Conservation (phyloP, 495 filamentous ascomycete species). For the Recurvomyces mirabilis region DNA sequence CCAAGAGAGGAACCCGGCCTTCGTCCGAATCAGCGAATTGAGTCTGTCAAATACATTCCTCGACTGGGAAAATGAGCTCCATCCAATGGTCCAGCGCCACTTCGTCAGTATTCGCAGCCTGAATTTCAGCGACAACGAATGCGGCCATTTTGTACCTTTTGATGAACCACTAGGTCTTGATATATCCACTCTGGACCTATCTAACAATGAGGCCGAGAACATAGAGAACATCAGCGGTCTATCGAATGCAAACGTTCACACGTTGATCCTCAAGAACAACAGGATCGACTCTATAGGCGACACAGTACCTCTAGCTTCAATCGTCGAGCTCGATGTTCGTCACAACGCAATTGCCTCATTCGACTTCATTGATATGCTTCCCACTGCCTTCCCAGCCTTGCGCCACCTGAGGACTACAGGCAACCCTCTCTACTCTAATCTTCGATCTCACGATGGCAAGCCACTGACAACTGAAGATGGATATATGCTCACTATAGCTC, state of each 20-base stretch:
- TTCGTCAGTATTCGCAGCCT: slow-evolving; percentile 55
- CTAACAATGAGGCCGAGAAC: slow-evolving; percentile 60
- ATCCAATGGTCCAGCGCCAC: not conserved
- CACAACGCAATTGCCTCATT: slow-evolving; percentile 65
- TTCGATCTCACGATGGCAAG: slow-evolving; percentile 28
- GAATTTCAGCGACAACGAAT: slow-evolving; percentile 42
- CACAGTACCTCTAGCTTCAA: slow-evolving; percentile 7
- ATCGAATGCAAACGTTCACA: slow-evolving; percentile 40
- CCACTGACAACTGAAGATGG: slow-evolving; percentile 56
- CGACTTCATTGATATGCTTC: slow-evolving; percentile 56
- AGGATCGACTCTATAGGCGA: slow-evolving; percentile 22
- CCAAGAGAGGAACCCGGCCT: too few species aligned
- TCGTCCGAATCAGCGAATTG: slow-evolving; percentile 48
- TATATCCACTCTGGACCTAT: slow-evolving; percentile 54
- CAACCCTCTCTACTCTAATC: slow-evolving; percentile 62
- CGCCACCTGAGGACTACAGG: slow-evolving; percentile 62
- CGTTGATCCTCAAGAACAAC: slow-evolving; percentile 38
- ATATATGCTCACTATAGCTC: slow-evolving; percentile 79
- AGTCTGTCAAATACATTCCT: slow-evolving; percentile 64
- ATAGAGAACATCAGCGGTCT: slow-evolving; percentile 40
- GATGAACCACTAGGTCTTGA: slow-evolving; percentile 28
- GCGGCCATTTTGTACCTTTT: slow-evolving; percentile 9
- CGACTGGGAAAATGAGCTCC: slow-evolving; percentile 53
- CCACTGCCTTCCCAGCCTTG: slow-evolving; percentile 56
- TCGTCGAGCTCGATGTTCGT: slow-evolving; percentile 64